A percentile compares a stretch with the other conserved stretches of the same genome.
Conservation (phyloP, 2,329 filamentous ascomycete genomes). For the Cryoendolithus antarcticus region DNA sequence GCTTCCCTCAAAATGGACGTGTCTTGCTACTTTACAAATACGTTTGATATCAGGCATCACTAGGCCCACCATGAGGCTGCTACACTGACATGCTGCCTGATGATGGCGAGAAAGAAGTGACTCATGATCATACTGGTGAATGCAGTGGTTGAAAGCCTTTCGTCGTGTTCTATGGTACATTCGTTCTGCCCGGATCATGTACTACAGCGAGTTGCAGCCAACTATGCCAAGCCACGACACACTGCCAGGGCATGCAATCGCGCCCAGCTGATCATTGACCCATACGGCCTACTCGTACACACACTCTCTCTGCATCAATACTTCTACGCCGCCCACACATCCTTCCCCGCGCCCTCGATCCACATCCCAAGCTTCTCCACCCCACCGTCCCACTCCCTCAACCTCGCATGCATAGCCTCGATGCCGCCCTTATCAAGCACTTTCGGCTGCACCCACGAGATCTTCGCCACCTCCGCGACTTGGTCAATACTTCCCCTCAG, state of each 20-base stretch:
- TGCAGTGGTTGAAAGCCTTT: too few species aligned
- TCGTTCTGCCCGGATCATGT: too few species aligned
- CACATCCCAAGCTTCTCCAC: constrained; percentile 94
- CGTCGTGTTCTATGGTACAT: too few species aligned
- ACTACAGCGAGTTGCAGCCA: too few species aligned
- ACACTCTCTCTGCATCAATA: not conserved
- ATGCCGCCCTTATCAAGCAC: constrained; percentile 94
- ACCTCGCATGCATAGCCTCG: constrained; percentile 71
- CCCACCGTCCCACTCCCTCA: constrained; percentile 91
- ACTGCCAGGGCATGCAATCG: not conserved
- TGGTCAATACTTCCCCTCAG: constrained; percentile 90
- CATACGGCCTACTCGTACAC: not conserved
- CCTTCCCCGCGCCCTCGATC: constrained; percentile 88
- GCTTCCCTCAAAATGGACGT: too few species aligned
- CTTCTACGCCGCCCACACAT: constrained; percentile 75
- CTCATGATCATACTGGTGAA: too few species aligned
- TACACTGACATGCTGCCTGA: too few species aligned
- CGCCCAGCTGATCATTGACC: not conserved
- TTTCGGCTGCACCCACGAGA: constrained; percentile 98
- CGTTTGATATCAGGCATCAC: too few species aligned
- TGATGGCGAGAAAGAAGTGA: too few species aligned
- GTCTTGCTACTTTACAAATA: too few species aligned
- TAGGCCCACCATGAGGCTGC: too few species aligned
- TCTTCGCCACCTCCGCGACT: constrained; percentile 83
- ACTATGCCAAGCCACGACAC: too few species aligned